Percentiles rank a stretch among this genome's conserved stretches.
Conservation (phyloP, 23 red algal genomes). For the Chondrus crispus region DNA sequence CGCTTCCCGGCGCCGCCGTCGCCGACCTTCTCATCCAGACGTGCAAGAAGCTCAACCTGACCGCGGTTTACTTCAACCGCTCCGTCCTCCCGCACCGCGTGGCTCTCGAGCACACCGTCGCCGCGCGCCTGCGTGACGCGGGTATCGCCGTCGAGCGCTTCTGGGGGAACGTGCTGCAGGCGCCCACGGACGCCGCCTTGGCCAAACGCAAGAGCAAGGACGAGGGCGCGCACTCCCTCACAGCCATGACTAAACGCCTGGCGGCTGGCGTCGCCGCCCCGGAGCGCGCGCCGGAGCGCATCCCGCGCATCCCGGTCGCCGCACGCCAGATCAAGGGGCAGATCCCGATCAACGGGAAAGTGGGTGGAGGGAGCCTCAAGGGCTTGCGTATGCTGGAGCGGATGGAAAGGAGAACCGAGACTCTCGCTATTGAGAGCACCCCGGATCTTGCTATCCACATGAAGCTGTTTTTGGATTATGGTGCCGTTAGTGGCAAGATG, state of each 20-base stretch:
- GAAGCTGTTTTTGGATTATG: conserved; percentile 31
- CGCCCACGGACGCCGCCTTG: neutral
- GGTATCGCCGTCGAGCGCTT: conserved; percentile 37
- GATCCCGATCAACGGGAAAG: neutral
- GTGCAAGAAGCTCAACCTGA: neutral
- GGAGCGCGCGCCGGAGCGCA: neutral
- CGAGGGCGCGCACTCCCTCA: too few relatives aligned
- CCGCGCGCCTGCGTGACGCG: neutral
- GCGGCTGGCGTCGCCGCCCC: neutral
- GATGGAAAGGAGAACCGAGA: conserved; percentile 1
- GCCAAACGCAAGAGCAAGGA: too few relatives aligned
- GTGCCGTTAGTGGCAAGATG: neutral
- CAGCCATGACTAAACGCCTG: too few relatives aligned
- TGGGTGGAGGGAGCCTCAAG: conserved; percentile 1
- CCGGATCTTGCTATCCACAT: conserved; percentile 9
- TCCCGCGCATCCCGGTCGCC: too few relatives aligned
- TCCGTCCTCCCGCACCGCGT: neutral
- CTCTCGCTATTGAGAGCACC: neutral
- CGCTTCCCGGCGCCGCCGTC: too few relatives aligned
- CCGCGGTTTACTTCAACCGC: conserved; percentile 47
- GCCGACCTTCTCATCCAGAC: neutral
- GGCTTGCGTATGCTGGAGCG: neutral
- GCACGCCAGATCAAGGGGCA: neutral
- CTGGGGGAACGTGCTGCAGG: conserved; percentile 9
- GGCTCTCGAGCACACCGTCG: neutral